These are phyloP conservation scores for Fusarium liriodendri DNA, from an alignment of 2,329 filamentous ascomycete genomes.

Conservation along the genomic window DNA sequence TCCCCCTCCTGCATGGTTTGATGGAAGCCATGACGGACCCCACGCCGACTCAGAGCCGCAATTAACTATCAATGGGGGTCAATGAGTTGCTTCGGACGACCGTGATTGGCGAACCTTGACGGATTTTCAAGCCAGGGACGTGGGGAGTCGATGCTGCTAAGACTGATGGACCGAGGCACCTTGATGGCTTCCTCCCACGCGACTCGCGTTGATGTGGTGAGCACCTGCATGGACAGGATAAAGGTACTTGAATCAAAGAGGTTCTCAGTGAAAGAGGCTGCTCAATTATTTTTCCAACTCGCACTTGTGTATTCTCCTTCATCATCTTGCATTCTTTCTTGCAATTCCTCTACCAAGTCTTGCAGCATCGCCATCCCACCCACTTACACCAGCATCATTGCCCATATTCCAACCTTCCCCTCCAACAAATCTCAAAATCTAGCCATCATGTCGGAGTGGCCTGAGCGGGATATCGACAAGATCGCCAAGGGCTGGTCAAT, in stretches of 20 bases:
- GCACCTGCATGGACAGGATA: background rate
- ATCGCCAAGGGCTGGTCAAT: constrained; percentile 53
- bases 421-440: background rate
- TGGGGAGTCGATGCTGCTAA: background rate
- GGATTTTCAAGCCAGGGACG: background rate
- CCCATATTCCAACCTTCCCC: background rate
- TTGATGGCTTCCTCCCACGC: constrained; percentile 30
- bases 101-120: constrained; percentile 27
- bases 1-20: background rate
- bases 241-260: constrained; percentile 21
- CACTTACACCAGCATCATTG: constrained; percentile 8
- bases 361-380: background rate
- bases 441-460: constrained; percentile 36
- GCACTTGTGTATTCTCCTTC: background rate
- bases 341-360: background rate
- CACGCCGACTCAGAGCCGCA: constrained; percentile 2
- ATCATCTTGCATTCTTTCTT: background rate
- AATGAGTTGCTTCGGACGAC: background rate
- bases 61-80: background rate
- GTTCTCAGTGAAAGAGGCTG: constrained; percentile 2
- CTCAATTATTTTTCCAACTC: background rate
- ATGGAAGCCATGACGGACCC: constrained; percentile 28
- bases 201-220: background rate
- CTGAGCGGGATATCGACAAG: constrained; percentile 48
- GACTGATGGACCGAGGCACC: constrained; percentile 10